phyloP scores from a whole-genome alignment of 1,284 basidiomycete genomes.

The Trichosporon inkin region DNA sequence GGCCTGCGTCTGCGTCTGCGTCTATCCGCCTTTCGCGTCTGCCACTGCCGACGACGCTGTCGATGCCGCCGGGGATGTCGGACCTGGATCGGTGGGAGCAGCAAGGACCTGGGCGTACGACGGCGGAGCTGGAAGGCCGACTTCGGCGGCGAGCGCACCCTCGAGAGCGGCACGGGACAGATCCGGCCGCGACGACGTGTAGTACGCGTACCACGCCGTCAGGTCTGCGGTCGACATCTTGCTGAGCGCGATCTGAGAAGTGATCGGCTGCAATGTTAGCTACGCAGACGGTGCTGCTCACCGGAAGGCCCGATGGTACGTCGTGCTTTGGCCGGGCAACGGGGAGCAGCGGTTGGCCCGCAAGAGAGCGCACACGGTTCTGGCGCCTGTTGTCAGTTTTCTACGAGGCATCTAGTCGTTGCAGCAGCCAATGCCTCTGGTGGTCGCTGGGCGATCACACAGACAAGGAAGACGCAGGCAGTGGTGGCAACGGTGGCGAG shows the following conservation, averaged over 20 bases:
- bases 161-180: not conserved
- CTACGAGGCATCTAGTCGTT: too few relatives aligned
- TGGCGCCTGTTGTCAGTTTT: not conserved
- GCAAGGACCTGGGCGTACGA: not conserved
- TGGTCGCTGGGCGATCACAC: not conserved
- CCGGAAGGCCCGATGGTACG: not conserved
- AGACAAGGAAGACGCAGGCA: not conserved
- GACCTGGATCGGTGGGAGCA: not conserved
- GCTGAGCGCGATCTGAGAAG: not conserved
- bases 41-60: not conserved
- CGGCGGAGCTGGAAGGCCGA: not conserved
- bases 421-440: not conserved
- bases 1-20: not conserved
- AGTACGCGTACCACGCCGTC: not conserved
- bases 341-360: not conserved
- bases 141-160: not conserved
- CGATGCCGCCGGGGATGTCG: not conserved
- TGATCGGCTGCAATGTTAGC: not conserved
- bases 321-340: not conserved
- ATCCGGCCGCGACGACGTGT: not conserved
- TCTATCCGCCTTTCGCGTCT: not conserved
- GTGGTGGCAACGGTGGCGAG: not conserved
- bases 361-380: not conserved
- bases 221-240: slow-evolving; percentile 2
- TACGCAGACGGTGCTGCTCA: not conserved